These are phyloP conservation scores for Sclerotinia minor DNA, from an alignment of 2,329 filamentous ascomycete species.

Conservation along the genomic window DNA sequence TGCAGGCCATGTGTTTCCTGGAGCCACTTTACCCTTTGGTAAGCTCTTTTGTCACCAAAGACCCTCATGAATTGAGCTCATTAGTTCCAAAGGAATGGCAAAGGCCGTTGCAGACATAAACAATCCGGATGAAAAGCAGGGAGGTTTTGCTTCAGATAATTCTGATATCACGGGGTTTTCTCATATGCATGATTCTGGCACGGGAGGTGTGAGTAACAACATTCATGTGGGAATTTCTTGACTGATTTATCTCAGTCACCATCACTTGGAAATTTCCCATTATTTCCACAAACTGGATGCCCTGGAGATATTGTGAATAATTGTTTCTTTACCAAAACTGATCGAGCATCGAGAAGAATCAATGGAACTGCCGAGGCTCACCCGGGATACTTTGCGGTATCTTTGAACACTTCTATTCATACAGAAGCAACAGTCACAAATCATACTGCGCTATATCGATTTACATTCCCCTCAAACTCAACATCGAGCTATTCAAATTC, in stretches of 20 bases:
- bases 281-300: conserved; percentile 67
- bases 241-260: conserved; percentile 43
- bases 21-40: conserved; percentile 55
- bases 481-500: conserved; percentile 34
- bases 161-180: conserved; percentile 42
- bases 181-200: conserved; percentile 49
- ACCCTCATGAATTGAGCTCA: conserved; percentile 35
- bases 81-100: conserved; percentile 42
- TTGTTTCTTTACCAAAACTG: conserved; percentile 58
- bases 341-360: conserved; percentile 46
- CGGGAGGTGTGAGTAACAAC: conserved; percentile 42
- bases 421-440: conserved; percentile 68
- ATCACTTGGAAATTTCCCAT: conserved; percentile 70
- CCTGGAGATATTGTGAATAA: conserved; percentile 59
- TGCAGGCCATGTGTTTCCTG: conserved; percentile 54
- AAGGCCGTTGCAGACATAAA: conserved; percentile 58
- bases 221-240: neutral
- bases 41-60: conserved; percentile 8
- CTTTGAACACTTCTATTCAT: conserved; percentile 56
- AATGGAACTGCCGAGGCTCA: conserved; percentile 54
- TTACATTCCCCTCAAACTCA: conserved; percentile 54
- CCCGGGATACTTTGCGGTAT: conserved; percentile 67
- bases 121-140: conserved; percentile 52
- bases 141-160: conserved; percentile 54
- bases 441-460: conserved; percentile 65